Base-by-base conservation (phyloP, 139 green algal genomes). In the Micractinium sp. region DNA sequence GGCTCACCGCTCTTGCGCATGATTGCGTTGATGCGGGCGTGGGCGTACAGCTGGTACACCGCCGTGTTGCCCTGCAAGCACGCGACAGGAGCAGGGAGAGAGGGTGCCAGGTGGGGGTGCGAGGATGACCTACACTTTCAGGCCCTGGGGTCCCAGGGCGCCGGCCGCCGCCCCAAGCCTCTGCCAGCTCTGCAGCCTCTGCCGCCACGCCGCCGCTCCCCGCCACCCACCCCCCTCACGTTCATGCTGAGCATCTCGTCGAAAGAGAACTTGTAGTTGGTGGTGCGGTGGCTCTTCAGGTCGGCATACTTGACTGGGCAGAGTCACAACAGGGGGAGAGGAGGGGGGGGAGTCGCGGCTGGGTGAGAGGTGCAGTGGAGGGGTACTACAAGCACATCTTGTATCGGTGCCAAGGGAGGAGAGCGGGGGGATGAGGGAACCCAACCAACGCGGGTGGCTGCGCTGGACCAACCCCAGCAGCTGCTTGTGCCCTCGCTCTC, bases 1-100 rank as follows among this genome's bases (percentile, higher is more conserved):
- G 27, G 25, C 82, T 80, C 83, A 87, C 83, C 83, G 67, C 36
- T 67, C 93, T 98, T 98, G 90, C 95, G 93, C 56, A 96, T 88
- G 78, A 98, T 98, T 87, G 92, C 92, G 2, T 94, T 93, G 75
- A 99, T 98, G 87, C 98, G 96, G 1, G 97, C 98, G 90, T 99
- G 97, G 19, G 97, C 96, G 90, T 99, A 99, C 86, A 99, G 94
- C 89, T 99, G 94, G 94, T 99, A 99, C 41, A 99, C 97, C 0
- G 98, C 98, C 3, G 98, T 99, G 95, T 99, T 99, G 90, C 98
- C 98, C 90, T 95, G 87, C 27, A 89, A 78, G 66, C 15, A 13
- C 5, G 29, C 5, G 35, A 27, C 3, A 66, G 41, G 2, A 22
- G 19, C 67, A 47, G 67, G 84, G n/a, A 31, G 82, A 27, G 73